These are phyloP conservation scores for Pleurotus djamor DNA, from an alignment of 768 basidiomycete genomes.

Conservation along the genomic window DNA sequence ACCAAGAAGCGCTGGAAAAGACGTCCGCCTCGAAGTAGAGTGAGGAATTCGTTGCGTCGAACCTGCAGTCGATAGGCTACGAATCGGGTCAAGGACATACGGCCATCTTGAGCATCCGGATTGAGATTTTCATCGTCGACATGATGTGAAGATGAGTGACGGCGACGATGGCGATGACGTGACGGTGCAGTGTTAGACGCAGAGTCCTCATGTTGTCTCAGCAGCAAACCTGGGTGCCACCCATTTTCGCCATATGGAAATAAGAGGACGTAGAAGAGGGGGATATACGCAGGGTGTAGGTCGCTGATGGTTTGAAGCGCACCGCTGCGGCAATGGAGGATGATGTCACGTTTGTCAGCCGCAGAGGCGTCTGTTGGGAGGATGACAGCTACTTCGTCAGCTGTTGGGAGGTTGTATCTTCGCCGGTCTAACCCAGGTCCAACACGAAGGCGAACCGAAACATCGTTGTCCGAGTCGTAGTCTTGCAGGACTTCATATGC, in stretches of 20 bases:
- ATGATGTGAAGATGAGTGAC: too few species aligned
- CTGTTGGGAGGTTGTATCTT: slow-evolving; percentile 35
- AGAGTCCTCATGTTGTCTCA: too few species aligned
- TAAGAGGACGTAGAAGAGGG: slow-evolving; percentile 24
- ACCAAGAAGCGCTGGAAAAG: slow-evolving; percentile 37
- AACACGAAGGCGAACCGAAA: background rate
- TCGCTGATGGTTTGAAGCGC: slow-evolving; percentile 27
- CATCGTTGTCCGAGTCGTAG: slow-evolving; percentile 11
- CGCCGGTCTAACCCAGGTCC: slow-evolving; percentile 23
- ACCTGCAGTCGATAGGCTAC: background rate
- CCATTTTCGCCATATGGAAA: slow-evolving; percentile 30
- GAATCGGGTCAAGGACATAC: background rate
- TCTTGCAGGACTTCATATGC: slow-evolving; percentile 26
- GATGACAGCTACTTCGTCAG: slow-evolving; percentile 35
- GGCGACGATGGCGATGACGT: too few species aligned
- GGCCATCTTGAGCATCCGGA: slow-evolving; percentile 8
- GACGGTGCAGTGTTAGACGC: too few species aligned
- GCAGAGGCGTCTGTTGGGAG: slow-evolving; percentile 27
- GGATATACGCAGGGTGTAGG: slow-evolving; percentile 28
- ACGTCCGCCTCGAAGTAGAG: slow-evolving; percentile 18
- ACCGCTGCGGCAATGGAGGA: slow-evolving; percentile 15
- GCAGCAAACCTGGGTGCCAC: slow-evolving; percentile 23
- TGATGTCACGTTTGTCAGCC: slow-evolving; percentile 22
- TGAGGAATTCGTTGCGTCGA: background rate
- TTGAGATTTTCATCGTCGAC: background rate